Conservation (phyloP, 2,329 filamentous ascomycete genomes). For the Zymoseptoria pseudotritici region DNA sequence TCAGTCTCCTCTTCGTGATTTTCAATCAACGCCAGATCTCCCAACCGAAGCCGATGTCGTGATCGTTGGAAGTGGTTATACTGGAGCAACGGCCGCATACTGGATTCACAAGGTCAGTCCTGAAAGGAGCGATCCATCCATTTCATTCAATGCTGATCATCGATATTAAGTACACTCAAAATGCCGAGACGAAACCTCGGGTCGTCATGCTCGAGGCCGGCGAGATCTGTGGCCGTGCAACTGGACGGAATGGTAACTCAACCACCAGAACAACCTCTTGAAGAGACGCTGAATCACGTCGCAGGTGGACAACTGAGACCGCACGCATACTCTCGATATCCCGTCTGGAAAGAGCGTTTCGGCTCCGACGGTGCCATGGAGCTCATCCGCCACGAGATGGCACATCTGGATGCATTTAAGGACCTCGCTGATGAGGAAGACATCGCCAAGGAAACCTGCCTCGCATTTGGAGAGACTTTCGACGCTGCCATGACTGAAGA, state of each 20-base stretch:
- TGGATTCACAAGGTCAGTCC: constrained; percentile 23
- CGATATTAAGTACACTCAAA: constrained; percentile 9
- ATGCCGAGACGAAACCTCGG: constrained; percentile 6
- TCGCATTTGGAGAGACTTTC: constrained; percentile 28
- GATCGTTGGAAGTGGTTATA: constrained; percentile 48
- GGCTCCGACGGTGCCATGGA: constrained; percentile 25
- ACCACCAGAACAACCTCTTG: neutral
- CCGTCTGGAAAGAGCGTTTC: constrained; percentile 23
- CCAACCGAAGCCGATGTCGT: constrained; percentile 37
- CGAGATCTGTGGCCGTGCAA: constrained; percentile 15
- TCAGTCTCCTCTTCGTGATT: constrained; percentile 15
- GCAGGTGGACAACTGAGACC: constrained; percentile 21
- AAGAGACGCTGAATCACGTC: neutral
- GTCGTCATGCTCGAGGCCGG: constrained; percentile 17
- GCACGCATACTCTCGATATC: constrained; percentile 27
- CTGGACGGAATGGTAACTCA: constrained; percentile 13
- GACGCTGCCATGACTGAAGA: constrained; percentile 30
- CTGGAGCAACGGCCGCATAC: constrained; percentile 27
- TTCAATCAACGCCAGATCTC: constrained; percentile 14
- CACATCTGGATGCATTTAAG: constrained; percentile 22
- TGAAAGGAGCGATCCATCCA: neutral
- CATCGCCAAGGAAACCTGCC: constrained; percentile 24
- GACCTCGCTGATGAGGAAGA: constrained; percentile 15
- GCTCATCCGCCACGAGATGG: constrained; percentile 23
- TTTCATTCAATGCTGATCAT: neutral